These are phyloP conservation scores for Thermomyces lanuginosus DNA, from an alignment of 2,329 filamentous ascomycete genomes.

Conservation along the genomic window DNA sequence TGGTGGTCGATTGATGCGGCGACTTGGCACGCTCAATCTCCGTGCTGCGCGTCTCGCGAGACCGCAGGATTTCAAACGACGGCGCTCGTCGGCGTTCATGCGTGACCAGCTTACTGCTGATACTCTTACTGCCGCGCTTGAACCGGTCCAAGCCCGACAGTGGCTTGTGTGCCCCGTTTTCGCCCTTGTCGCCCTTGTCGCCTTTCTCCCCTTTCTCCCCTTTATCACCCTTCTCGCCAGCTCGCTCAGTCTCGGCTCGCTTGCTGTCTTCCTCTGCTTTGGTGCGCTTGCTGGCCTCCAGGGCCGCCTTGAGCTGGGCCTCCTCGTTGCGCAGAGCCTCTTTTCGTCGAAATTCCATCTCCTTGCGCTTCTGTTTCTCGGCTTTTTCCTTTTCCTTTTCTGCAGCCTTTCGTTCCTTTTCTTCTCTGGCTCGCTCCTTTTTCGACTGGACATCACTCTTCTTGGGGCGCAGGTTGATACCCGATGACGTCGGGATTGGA, in stretches of 20 bases:
- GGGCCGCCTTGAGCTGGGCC: conserved; percentile 45
- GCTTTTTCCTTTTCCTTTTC: conserved; percentile 36
- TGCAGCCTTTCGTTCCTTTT: conserved; percentile 40
- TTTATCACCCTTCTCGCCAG: conserved; percentile 30
- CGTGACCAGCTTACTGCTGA: conserved; percentile 50
- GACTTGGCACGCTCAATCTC: too few relatives aligned
- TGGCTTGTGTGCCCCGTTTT: conserved; percentile 13
- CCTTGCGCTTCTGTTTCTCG: conserved; percentile 39
- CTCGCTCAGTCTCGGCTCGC: conserved; percentile 14
- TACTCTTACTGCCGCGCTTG: conserved; percentile 57
- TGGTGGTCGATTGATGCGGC: too few relatives aligned
- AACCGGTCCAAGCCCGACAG: conserved; percentile 44
- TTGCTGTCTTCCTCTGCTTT: conserved; percentile 38
- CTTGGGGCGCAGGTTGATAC: conserved; percentile 31
- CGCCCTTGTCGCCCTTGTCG: conserved; percentile 4
- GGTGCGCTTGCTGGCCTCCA: conserved; percentile 50
- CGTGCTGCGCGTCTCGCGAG: too few relatives aligned
- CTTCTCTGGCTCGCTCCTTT: conserved; percentile 45
- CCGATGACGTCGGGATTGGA: conserved; percentile 18
- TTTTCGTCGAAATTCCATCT: conserved; percentile 36
- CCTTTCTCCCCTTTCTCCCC: too few relatives aligned
- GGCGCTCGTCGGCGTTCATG: conserved; percentile 22
- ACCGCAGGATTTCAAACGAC: conserved; percentile 10
- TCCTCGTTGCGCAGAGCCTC: conserved; percentile 38
- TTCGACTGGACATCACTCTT: conserved; percentile 51